These are phyloP conservation scores for Rhodotorula mucilaginosa DNA, from an alignment of 1,284 basidiomycete genomes.

Conservation along the genomic window DNA sequence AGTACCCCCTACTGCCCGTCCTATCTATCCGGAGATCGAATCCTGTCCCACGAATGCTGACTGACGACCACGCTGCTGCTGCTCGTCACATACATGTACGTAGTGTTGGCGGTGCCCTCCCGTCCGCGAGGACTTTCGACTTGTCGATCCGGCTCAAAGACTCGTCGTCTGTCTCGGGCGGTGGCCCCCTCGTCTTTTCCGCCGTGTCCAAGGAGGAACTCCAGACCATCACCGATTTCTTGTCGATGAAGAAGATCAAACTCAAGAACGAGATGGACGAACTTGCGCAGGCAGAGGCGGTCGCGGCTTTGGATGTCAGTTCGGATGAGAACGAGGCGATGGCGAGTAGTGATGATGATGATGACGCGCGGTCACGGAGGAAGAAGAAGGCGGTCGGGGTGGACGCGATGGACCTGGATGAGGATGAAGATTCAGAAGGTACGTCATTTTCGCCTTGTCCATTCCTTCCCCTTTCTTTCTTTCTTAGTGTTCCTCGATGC, in stretches of 20 bases:
- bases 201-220: conserved; percentile 96
- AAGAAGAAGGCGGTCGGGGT: not conserved
- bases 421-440: conserved; percentile 47
- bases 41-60: not conserved
- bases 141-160: conserved; percentile 81
- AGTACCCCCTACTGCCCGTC: conserved; percentile 25
- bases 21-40: not conserved
- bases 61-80: not conserved
- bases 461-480: not conserved
- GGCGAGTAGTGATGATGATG: conserved; percentile 25
- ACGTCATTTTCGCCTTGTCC: not conserved
- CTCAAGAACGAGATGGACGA: conserved; percentile 98
- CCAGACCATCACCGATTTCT: conserved; percentile 75
- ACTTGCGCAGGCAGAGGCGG: conserved; percentile 63
- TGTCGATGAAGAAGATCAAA: conserved; percentile 85
- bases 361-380: conserved; percentile 9
- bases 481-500: not conserved
- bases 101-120: conserved; percentile 81
- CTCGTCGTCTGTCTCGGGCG: conserved; percentile 60
- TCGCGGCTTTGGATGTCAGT: conserved; percentile 74
- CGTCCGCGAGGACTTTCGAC: conserved; percentile 91
- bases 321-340: conserved; percentile 62
- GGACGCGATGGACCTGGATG: conserved; percentile 12
- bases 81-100: not conserved
- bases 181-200: conserved; percentile 68